phyloP scores from a whole-genome alignment of 2,329 filamentous ascomycete species.

The Phyllosticta citrichinensis region DNA sequence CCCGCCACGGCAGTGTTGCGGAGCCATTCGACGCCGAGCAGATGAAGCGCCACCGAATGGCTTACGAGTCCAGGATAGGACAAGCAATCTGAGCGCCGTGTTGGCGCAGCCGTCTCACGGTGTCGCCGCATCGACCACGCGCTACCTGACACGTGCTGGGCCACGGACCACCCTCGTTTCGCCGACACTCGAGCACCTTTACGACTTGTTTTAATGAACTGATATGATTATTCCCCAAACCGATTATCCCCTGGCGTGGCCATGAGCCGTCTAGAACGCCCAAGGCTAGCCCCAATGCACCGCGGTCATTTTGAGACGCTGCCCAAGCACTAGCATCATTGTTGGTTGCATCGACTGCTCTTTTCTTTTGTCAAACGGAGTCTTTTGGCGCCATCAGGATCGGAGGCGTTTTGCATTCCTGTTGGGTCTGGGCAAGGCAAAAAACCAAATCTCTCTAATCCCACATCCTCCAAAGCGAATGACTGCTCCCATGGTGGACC shows the following conservation, averaged over 20 bases:
- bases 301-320: neutral
- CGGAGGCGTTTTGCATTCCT: neutral
- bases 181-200: neutral
- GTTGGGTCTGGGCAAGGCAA: neutral
- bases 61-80: slow-evolving; percentile 23
- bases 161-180: neutral
- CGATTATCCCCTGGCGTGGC: neutral
- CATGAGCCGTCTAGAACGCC: neutral
- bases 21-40: slow-evolving; percentile 24
- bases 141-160: neutral
- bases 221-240: slow-evolving; percentile 5
- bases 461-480: neutral
- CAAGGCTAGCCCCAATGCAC: neutral
- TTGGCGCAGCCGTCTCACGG: neutral
- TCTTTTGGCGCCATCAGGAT: neutral
- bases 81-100: slow-evolving; percentile 4
- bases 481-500: neutral
- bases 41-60: slow-evolving; percentile 26
- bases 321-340: neutral
- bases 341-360: neutral
- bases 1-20: slow-evolving; percentile 18
- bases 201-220: slow-evolving; percentile 7
- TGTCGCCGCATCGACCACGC: neutral
- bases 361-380: neutral
- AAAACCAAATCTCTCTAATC: neutral